Conservation (phyloP, 139 green algal species). For the Chlorella ohadii region DNA sequence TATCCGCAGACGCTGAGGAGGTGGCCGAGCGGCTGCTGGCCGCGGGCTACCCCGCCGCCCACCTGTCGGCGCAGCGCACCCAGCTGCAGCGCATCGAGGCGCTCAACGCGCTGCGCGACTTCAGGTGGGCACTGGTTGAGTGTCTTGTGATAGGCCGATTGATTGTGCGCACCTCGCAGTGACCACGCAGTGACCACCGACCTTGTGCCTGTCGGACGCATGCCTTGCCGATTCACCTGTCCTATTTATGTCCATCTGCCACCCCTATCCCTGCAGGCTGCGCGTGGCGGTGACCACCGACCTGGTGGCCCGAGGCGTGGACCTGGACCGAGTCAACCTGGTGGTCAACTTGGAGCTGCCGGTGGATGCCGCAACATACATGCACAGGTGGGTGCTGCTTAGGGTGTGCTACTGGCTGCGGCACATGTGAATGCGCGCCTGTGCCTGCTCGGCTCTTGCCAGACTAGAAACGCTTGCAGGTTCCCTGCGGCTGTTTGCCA, state of each 20-base stretch:
- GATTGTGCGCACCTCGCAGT: no score
- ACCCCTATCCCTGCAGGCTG: no score
- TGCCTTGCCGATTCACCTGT: no score
- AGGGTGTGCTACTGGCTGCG: no score
- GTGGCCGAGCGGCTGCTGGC: constrained; percentile 61
- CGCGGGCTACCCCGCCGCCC: constrained; percentile 67
- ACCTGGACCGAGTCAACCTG: constrained; percentile 85
- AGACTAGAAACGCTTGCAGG: no score
- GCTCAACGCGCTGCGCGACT: constrained; percentile 69
- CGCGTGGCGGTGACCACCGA: constrained; percentile 85
- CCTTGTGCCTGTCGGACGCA: no score
- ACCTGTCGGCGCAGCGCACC: constrained; percentile 63
- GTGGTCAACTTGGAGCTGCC: constrained; percentile 85
- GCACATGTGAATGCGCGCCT: no score
- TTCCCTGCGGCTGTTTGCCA: no score
- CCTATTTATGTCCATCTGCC: no score
- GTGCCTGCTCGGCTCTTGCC: no score
- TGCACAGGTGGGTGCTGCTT: constrained; percentile 45
- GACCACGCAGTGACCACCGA: no score
- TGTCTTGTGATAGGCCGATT: neutral
- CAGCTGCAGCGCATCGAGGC: constrained; percentile 68
- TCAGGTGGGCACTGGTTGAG: constrained; percentile 37
- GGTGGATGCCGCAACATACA: constrained; percentile 54
- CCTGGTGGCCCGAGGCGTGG: constrained; percentile 81
- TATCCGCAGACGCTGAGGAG: constrained; percentile 56